Base-by-base conservation (phyloP, 2,329 filamentous ascomycete genomes). In the Penicillium psychrosexuale region DNA sequence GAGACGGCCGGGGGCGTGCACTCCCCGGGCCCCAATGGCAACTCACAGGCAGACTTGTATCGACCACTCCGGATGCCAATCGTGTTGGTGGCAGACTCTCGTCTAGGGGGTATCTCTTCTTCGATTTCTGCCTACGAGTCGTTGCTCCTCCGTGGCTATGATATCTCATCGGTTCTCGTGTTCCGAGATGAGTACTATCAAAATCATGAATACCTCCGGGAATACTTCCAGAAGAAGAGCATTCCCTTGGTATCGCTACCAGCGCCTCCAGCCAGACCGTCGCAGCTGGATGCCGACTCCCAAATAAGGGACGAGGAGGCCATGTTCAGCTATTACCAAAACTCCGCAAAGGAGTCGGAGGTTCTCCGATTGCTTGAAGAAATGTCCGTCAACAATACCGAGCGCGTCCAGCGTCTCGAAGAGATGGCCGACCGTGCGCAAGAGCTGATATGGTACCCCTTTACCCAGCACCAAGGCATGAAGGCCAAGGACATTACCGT, bases 1-100 rank as follows among this genome's bases (percentile, higher is more conserved):
- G 90, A 95, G 69, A 94, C 90, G 1, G 90, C 90, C 1, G 90
- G 90, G 0, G 90, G 90, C 0, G 88, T 93, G 0, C 85, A 93
- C 58, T 93, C 89, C 0, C 90, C 90, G 0, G 83, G 83, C 0
- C 90, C 90, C 0, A 89, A 87, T 34, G 89, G 89, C 9, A 87
- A 80, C 1, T 84, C 87, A 0, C 90, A 95, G 67, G 89, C 86
- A 2, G 90, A 95, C 65, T 74, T 92, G 1, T 94, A 92, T 67
- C 78, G 86, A 19, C 85, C 89, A 0, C 73, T 95, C 1, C 80
- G 90, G n/a, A 73, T 89, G 1, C 90, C 91, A 0, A 82, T 88
- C 1, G 73, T 94, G 13, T 81, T 95, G 0, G 80, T 95, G 0
- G 90, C 87, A 7, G 90, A 95, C 68, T 80, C 85, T 28, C 83